phyloP scores from a whole-genome alignment of 257 asterid genomes.

The Jacaranda copaia region DNA sequence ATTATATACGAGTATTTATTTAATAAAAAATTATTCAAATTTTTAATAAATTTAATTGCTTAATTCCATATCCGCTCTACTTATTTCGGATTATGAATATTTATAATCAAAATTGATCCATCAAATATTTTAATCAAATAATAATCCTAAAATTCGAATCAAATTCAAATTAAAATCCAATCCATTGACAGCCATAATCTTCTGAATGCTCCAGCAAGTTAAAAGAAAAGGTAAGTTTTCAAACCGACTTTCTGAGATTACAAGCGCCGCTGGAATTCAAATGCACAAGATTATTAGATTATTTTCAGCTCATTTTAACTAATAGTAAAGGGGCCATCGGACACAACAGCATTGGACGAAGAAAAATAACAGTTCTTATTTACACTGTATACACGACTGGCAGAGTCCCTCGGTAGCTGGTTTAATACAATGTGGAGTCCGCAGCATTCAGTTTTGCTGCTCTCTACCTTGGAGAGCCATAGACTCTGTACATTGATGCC shows the following conservation, averaged over 20 bases:
- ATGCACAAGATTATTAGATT: neutral
- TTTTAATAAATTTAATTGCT: no score
- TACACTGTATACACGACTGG: constrained; percentile 18
- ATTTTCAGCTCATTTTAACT: neutral
- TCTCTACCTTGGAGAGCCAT: neutral
- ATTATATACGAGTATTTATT: no score
- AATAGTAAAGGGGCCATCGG: neutral
- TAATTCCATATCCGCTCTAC: no score
- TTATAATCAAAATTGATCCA: no score
- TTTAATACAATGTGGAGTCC: neutral
- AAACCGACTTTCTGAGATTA: neutral
- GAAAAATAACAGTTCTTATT: neutral
- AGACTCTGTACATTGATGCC: neutral
- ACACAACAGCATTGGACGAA: neutral
- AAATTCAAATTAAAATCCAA: no score
- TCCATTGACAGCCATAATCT: no score
- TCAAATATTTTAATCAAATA: no score
- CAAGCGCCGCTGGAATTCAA: neutral
- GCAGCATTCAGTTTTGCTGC: neutral
- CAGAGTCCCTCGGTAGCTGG: neutral
- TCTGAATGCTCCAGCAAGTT: no score
- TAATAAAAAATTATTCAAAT: no score
- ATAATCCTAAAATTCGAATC: no score
- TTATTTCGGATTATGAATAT: no score
- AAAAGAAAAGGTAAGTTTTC: no score